phyloP scores from a whole-genome alignment of 345 rosid species.

The Triadica sebifera region DNA sequence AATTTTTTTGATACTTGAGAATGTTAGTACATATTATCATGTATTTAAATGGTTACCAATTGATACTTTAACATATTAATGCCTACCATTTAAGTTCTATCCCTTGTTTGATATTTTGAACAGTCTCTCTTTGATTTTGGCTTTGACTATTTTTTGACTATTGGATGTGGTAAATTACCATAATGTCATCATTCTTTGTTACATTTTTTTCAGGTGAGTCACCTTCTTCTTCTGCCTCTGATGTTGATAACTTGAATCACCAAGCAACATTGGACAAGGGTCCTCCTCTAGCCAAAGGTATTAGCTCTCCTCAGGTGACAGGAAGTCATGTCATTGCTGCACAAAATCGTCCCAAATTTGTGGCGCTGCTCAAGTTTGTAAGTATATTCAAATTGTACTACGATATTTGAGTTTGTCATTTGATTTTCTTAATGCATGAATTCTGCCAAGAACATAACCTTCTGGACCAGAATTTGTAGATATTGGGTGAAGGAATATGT shows the following conservation, averaged over 20 bases:
- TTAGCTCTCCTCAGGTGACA: constrained; percentile 70
- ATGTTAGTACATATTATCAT: not conserved
- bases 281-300: constrained; percentile 57
- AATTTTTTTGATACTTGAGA: not conserved
- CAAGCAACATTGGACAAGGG: constrained; percentile 61
- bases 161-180: constrained; percentile 5
- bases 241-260: constrained; percentile 85
- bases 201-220: constrained; percentile 67
- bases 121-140: not conserved
- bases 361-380: constrained; percentile 74
- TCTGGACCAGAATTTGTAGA: not conserved
- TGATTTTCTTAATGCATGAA: not conserved
- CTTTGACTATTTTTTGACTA: not conserved
- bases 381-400: constrained; percentile 35
- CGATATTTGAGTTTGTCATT: not conserved
- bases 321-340: constrained; percentile 69
- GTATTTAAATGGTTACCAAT: not conserved
- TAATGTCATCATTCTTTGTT: constrained; percentile 1
- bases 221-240: constrained; percentile 98
- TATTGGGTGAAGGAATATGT: not conserved
- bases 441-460: not conserved
- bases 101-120: not conserved
- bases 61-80: not conserved
- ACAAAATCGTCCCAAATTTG: constrained; percentile 55
- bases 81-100: too few species aligned